These are phyloP conservation scores for Cryphonectria nitschkei DNA, from an alignment of 2,329 filamentous ascomycete genomes.

Conservation along the genomic window DNA sequence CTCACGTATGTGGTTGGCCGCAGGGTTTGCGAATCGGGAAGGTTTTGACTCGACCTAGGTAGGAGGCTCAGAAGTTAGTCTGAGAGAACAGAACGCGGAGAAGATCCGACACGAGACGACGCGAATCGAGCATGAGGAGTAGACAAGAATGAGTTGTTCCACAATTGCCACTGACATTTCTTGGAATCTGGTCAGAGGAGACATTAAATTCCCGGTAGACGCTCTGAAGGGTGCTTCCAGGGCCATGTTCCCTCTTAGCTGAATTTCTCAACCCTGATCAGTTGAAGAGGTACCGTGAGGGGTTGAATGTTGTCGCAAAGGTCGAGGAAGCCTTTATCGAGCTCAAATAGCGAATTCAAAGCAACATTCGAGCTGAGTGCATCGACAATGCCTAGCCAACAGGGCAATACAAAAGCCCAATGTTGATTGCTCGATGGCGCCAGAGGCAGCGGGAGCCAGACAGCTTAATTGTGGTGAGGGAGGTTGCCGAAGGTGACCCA, in stretches of 20 bases:
- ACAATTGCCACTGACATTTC: conserved; percentile 52
- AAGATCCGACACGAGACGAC: conserved; percentile 45
- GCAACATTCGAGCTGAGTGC: conserved; percentile 11
- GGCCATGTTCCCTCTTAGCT: conserved; percentile 51
- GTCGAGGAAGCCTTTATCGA: neutral
- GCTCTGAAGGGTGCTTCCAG: conserved; percentile 66
- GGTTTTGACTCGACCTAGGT: conserved; percentile 52
- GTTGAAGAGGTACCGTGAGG: conserved; percentile 1
- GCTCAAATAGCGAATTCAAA: conserved; percentile 7
- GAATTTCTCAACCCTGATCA: conserved; percentile 2
- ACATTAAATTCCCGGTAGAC: conserved; percentile 62
- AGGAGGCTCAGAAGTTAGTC: conserved; percentile 35
- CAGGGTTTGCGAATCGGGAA: conserved; percentile 52
- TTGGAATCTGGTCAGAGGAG: conserved; percentile 55
- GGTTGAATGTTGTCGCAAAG: conserved; percentile 9
- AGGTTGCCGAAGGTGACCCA: conserved; percentile 13
- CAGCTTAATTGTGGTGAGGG: conserved; percentile 16
- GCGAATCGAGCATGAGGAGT: conserved; percentile 52
- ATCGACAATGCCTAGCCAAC: conserved; percentile 20
- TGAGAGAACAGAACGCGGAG: neutral
- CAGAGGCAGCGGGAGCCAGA: conserved; percentile 17
- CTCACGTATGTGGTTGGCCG: conserved; percentile 56
- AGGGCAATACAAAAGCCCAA: conserved; percentile 6
- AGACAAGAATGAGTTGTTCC: neutral
- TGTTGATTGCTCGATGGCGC: conserved; percentile 4